Evolutionary conservation across 768 basidiomycete species (phyloP), one percentile per base, ranked within the genome.

Genomic region (Wakefieldia striispora): DNA sequence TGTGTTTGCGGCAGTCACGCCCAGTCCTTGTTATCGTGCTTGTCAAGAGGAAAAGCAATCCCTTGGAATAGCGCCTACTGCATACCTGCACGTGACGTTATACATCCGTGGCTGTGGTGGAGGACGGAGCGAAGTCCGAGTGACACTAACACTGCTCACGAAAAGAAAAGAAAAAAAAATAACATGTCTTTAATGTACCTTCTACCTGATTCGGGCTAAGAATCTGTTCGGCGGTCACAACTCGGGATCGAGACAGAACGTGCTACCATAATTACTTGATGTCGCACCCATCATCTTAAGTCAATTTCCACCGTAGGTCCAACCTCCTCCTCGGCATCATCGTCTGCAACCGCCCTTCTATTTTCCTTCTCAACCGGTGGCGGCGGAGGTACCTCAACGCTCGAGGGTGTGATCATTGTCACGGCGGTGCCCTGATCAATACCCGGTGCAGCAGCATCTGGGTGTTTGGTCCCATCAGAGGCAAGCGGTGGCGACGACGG

Each of bases 301-400:
- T 77, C 74, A 54, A 88, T 86, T 58, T 90, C 88, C 27, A 80
- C 88, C 6, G 86, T 90, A 64, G 85, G 86, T 0, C 88, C 89
- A 40, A 90, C 77, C 26, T 90, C 89, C 45, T 88, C 88, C 33
- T 88, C 86, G 0, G 65, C 78, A 9, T 83, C 67, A 23, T 84
- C 84, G 27, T 81, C 84, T 19, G 66, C 59, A 17, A 67, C 58
- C 9, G 67, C 69, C 53, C 70, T 61, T 45, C 70, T 63, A 29
- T 68, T 71, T 65, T 90, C 86, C 69, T 91, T 89, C 63, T 87
- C 84, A 13, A 88, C 76, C 1, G 86, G 86, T 21, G 88, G 87
- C 4, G 89, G 89, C 0, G 88, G 83, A 4, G 87, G 88, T 6
- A 91, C 84, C 61, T 91, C 87, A 12, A 87, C 84, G 45, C 72